These are phyloP conservation scores for Annulohypoxylon moriforme DNA, from an alignment of 495 filamentous ascomycete genomes.

Conservation along the genomic window DNA sequence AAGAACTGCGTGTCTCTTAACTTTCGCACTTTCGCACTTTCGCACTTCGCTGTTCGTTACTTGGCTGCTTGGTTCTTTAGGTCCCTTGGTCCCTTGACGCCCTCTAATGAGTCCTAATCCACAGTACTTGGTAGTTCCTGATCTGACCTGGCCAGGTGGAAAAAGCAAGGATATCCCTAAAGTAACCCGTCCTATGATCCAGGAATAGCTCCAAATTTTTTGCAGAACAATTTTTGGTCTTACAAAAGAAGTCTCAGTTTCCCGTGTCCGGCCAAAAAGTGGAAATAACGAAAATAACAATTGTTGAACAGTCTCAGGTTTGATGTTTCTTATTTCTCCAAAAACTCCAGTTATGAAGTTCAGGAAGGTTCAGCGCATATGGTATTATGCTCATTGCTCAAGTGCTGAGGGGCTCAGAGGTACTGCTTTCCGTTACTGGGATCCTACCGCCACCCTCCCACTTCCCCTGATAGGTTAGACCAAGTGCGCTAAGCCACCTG, in stretches of 20 bases:
- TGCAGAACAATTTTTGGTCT: neutral
- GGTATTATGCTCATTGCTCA: too few species aligned
- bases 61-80: neutral
- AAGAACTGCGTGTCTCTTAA: constrained; percentile 2
- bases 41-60: too few species aligned
- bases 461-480: constrained; percentile 27
- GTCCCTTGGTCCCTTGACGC: neutral
- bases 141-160: constrained; percentile 9
- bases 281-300: neutral
- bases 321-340: constrained; percentile 1
- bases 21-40: neutral
- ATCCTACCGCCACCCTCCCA: constrained; percentile 28
- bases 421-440: constrained; percentile 1
- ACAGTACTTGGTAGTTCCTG: constrained; percentile 2
- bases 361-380: neutral
- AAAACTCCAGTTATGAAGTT: neutral
- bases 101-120: neutral
- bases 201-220: constrained; percentile 6
- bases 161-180: neutral
- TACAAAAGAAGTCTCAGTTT: neutral
- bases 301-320: constrained; percentile 3
- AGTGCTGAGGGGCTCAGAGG: constrained; percentile 33
- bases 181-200: neutral
- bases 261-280: neutral
- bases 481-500: constrained; percentile 25